Base-by-base conservation (phyloP, 2,329 filamentous ascomycete species). In the Dactylellina sp. region DNA sequence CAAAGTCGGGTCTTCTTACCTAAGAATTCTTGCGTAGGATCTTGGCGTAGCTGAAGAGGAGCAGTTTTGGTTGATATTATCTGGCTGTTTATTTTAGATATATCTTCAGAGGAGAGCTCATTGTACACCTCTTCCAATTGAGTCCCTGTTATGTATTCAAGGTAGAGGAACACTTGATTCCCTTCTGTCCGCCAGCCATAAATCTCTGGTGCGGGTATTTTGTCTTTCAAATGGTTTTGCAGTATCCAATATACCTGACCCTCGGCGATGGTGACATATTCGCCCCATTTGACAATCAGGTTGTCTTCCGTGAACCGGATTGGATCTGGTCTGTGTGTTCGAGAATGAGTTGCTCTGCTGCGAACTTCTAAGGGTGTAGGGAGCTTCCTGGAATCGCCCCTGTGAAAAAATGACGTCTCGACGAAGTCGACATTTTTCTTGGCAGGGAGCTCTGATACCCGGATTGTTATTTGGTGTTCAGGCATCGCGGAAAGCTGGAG, bases 111-210 rank as follows among this genome's bases (percentile, higher is more conserved):
- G 18, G 37, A 22, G 39, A 63, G 60, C 16, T 32, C 16, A 16
- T 52, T 1, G 60, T 28, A 53, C 16, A 35, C 47, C 16, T 63
- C 60, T 14, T 55, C 47, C 39, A 63, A 46, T 35, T 63, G 60
- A 24, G 16, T 37, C 60, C 60, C 7, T 6, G 11, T n/a, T n/a
- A 53, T 63, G n/a, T 6, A 24, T 35, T 63, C 47, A 7, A 63
- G 49, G 24, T 63, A 63, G 6, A 63, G 46, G 16, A 63, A 63
- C 20, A 63, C 47, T 46, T 53, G 22, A 7, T 46, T 53, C 12
- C 60, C 60, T 44, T 63, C 60, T 24, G 60, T 53, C 11, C 60
- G 32, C 60, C 60, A 63, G 32, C 60, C 60, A 37, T 63, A 63
- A 46, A 63, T 55, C 39, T 63, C 47, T 25, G 60, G 47, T 44